These are phyloP conservation scores for Ananas comosus DNA, from an alignment of 176 grass and related monocot species.

Conservation along the genomic window DNA sequence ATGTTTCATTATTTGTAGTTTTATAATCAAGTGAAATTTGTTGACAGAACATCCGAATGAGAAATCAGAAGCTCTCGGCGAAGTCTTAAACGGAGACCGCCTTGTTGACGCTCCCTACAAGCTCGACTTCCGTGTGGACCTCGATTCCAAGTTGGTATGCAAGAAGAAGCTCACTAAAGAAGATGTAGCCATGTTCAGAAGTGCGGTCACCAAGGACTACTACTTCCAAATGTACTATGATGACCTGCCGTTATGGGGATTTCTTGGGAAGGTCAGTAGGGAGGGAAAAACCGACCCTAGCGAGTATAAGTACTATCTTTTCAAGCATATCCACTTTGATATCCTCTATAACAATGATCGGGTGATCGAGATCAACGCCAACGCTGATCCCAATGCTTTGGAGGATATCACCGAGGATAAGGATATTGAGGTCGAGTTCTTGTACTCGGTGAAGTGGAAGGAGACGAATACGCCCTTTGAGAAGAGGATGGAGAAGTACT, in stretches of 20 bases:
- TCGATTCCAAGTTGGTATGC: slow-evolving; percentile 4
- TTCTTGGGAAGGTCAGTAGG: slow-evolving; percentile 3
- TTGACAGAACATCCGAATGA: slow-evolving; percentile 4
- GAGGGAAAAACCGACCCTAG: not conserved
- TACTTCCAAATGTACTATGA: slow-evolving; percentile 18
- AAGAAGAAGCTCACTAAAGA: slow-evolving; percentile 10
- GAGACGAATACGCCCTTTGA: slow-evolving; percentile 6
- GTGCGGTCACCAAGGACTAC: slow-evolving; percentile 2
- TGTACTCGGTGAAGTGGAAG: slow-evolving; percentile 11
- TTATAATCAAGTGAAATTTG: not conserved
- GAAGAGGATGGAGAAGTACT: slow-evolving; percentile 12
- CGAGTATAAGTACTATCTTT: slow-evolving; percentile 12
- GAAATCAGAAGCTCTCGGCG: slow-evolving; percentile 4
- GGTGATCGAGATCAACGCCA: slow-evolving; percentile 1
- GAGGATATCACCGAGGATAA: not conserved
- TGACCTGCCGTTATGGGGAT: slow-evolving; percentile 13
- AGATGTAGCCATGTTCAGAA: slow-evolving; percentile 7
- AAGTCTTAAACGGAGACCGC: slow-evolving; percentile 12
- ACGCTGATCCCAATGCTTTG: not conserved
- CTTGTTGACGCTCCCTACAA: slow-evolving; percentile 11
- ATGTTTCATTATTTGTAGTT: not conserved
- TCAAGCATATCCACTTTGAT: slow-evolving; percentile 13
- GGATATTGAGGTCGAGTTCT: slow-evolving; percentile 1
- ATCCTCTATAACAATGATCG: slow-evolving; percentile 10
- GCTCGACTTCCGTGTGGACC: not conserved